These are phyloP conservation scores for Pilaira anomala DNA, from an alignment of 192 early-diverging fungal species.

Conservation along the genomic window DNA sequence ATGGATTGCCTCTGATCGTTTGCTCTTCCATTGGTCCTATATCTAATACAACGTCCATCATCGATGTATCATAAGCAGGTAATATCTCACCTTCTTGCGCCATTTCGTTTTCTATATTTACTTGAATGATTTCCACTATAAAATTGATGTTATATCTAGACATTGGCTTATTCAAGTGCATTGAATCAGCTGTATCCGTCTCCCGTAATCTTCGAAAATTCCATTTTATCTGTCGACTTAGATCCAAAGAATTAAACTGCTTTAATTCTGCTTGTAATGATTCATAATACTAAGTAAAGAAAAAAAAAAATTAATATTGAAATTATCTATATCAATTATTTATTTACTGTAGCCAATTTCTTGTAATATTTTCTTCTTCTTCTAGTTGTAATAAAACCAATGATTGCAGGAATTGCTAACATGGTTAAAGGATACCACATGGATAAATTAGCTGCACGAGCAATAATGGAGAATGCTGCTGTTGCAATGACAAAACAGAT, in stretches of 20 bases:
- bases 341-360: slow-evolving; percentile 1
- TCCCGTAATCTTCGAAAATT: neutral
- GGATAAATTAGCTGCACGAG: slow-evolving; percentile 25
- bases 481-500: slow-evolving; percentile 17
- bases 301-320: neutral
- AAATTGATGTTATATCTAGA: neutral
- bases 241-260: slow-evolving; percentile 6
- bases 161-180: neutral
- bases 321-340: neutral
- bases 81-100: neutral
- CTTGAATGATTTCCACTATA: slow-evolving; percentile 4
- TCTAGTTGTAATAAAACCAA: neutral
- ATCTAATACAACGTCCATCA: slow-evolving; percentile 8
- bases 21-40: neutral
- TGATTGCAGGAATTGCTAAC: slow-evolving; percentile 14
- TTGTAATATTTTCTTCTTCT: slow-evolving; percentile 8
- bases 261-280: neutral
- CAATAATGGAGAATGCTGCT: slow-evolving; percentile 22
- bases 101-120: neutral
- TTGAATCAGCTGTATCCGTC: neutral
- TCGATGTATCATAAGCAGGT: slow-evolving; percentile 3
- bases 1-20: too few species aligned
- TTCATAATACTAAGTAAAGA: neutral
- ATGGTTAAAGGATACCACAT: slow-evolving; percentile 27
- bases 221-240: slow-evolving; percentile 6